Evolutionary conservation across 805 yeast species (phyloP), one percentile per base, ranked within the genome.

Genomic region (Clavispora carvajalis): DNA sequence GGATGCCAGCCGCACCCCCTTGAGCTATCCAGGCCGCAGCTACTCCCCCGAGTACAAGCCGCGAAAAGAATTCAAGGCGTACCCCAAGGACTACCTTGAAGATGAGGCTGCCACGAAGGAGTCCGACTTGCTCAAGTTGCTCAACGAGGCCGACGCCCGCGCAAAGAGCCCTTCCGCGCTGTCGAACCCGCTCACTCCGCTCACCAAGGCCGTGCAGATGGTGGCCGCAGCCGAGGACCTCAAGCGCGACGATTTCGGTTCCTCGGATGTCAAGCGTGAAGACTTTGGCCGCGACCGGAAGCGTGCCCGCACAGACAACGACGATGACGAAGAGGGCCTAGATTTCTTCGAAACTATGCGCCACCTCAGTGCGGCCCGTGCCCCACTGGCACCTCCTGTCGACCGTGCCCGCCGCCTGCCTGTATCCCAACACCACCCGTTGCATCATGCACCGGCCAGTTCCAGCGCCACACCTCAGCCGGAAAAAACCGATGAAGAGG

Each of bases 341-440:
- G 88, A 81, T 55, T 82, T 81, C 54, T 82, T 86, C 84, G 89
- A 82, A 46, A 76, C 79, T 2, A 70, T 82, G 74, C 67, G 82
- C 36, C 69, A 79, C 13, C 54, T 81, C 17, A 76, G 81, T 1
- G 74, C 23, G 28, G 43, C 24, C 36, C 57, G 31, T 13, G 26
- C 26, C 13, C 13, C 26, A 13, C 26, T 7, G 13, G 26, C 26
- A 13, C 26, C 26, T 13, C 26, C 26, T 3, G 26, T 24, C 13
- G 26, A 24, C 26, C 26, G 3, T 13, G 15, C 26, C 13, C 26
- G 26, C 26, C 26, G 13, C 22, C 23, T 58, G 44, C 80, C 80
- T 0, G 79, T 73, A 2, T 73, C 79, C 1, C 76, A 71, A 40
- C 80, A 76, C 45, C 80, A 75, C 49, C 80, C 80, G 0, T 55